phyloP scores from a whole-genome alignment of 2,329 filamentous ascomycete genomes.

The Eurotiales sp. region DNA sequence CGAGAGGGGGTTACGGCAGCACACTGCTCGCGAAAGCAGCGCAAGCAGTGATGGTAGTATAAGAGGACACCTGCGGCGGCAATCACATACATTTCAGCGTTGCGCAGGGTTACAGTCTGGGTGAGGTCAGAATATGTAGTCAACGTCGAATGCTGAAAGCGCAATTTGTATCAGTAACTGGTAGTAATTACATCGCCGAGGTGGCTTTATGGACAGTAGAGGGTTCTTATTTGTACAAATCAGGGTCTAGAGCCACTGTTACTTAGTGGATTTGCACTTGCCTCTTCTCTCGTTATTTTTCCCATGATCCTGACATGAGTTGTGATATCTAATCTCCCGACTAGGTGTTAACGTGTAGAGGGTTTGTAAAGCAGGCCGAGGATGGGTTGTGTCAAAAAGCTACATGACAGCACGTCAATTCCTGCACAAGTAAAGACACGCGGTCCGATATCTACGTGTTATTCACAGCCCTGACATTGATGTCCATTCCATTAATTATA shows the following conservation, averaged over 20 bases:
- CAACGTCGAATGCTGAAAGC: neutral
- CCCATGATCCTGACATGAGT: no score
- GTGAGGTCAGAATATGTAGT: neutral
- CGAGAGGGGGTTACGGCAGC: neutral
- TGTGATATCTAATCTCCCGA: no score
- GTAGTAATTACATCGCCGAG: neutral
- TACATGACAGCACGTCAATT: no score
- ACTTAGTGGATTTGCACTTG: neutral
- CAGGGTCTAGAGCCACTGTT: neutral
- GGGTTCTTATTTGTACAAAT: neutral
- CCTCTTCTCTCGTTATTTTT: neutral
- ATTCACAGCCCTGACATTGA: neutral
- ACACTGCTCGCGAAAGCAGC: neutral
- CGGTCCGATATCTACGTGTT: no score
- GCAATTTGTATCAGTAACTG: neutral
- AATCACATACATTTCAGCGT: no score
- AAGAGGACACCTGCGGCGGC: neutral
- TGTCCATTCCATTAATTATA: neutral
- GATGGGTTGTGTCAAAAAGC: no score
- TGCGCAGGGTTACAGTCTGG: neutral
- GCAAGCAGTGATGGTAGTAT: neutral
- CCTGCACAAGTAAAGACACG: no score
- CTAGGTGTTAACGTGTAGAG: no score
- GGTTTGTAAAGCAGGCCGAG: no score
- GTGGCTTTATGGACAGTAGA: neutral